Evolutionary conservation across 768 basidiomycete species (phyloP), one percentile per base, ranked within the genome.

Genomic region (Suillus subluteus): DNA sequence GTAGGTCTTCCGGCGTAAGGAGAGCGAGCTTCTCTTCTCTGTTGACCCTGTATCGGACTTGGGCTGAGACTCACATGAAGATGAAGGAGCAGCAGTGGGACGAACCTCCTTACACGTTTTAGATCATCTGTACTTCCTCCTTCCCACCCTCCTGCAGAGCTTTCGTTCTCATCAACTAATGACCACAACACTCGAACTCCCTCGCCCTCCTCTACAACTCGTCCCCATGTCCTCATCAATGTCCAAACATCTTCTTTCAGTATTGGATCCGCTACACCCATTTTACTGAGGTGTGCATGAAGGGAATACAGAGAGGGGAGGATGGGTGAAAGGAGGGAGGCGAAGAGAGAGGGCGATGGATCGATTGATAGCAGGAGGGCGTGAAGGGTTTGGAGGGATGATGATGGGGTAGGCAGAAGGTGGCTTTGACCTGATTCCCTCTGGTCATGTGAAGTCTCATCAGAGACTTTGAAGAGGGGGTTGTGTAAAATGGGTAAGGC

Each of bases 181-280:
- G 76, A 76, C 88, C 88, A 90, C 4, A 95, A 71, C 1, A 84
- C 82, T 21, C 79, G 77, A 21, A 85, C 69, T 0, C 86, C 91
- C 63, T 90, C 87, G 7, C 78, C 69, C 6, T 76, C 71, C 43
- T 82, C 82, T 0, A 89, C 82, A 4, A 92, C 84, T 66, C 90
- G 86, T 0, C 87, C 94, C 95, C 94, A 97, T 0, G 91, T 89
- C 5, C 82, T 74, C 26, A 96, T 76, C 16, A 95, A 73, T 11
- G 87, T 88, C 23, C 78, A 81, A 3, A 92, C 78, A 3, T 84
- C 82, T 70, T 89, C 88, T 67, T 82, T 87, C 13, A 91, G 70
- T 2, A 81, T 76, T 0, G 92, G 91, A 73, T 95, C 91, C 5
- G 88, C 82, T 3, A 88, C 83, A 71, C 85, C 90, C 37, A 77